Evolutionary conservation across 768 basidiomycete species (phyloP).

Genomic region (Tephrocybe sp.): DNA sequence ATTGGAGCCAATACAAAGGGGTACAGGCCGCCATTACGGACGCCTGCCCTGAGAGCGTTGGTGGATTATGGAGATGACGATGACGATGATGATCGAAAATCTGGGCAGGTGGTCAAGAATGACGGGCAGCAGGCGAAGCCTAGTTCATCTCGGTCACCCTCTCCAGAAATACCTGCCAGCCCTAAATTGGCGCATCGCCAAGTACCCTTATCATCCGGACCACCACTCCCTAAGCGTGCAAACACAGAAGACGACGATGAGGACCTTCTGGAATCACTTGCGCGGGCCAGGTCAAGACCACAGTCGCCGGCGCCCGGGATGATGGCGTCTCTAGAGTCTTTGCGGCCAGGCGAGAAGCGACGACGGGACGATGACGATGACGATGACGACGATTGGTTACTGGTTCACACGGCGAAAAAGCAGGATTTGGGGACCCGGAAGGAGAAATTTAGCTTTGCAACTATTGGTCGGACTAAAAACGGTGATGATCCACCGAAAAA

Average conservation of each 20-base stretch:
- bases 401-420: constrained; percentile 62
- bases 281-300: constrained; percentile 38
- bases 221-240: constrained; percentile 48
- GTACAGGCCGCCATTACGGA: constrained; percentile 48
- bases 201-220: constrained; percentile 29
- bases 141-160: constrained; percentile 30
- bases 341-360: constrained; percentile 69
- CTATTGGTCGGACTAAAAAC: constrained; percentile 36
- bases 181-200: constrained; percentile 39
- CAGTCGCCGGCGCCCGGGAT: constrained; percentile 36
- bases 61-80: constrained; percentile 82
- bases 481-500: constrained; percentile 66
- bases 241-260: constrained; percentile 51
- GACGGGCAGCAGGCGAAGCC: constrained; percentile 12
- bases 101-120: not conserved
- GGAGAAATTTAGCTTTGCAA: constrained; percentile 26
- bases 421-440: constrained; percentile 50
- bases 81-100: constrained; percentile 28
- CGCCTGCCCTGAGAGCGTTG: constrained; percentile 58
- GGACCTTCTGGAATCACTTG: constrained; percentile 57
- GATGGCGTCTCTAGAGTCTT: constrained; percentile 36
- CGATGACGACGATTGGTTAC: constrained; percentile 63
- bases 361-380: constrained; percentile 76
- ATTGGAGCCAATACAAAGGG: constrained; percentile 43
- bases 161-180: constrained; percentile 33